These are phyloP conservation scores for Chaetomiaceae sp. DNA, from an alignment of 2,329 filamentous ascomycete genomes.

Conservation along the genomic window DNA sequence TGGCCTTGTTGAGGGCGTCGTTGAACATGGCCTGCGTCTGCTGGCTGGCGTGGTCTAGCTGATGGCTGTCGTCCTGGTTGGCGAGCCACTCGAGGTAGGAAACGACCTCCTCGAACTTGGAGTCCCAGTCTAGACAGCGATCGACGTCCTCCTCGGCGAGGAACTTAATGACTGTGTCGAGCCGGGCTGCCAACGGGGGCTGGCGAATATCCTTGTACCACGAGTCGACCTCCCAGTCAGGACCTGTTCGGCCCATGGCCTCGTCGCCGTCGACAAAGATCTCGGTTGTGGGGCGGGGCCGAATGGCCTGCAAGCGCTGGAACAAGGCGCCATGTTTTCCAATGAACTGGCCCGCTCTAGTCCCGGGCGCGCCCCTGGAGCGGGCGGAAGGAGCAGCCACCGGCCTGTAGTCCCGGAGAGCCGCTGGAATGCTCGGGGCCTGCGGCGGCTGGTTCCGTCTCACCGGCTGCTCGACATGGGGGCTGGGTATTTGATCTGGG, in stretches of 20 bases:
- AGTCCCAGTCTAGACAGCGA: slow-evolving; percentile 38
- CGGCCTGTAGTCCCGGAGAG: not conserved
- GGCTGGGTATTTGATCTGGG: too few relatives aligned
- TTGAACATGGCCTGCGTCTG: slow-evolving; percentile 26
- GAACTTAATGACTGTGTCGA: slow-evolving; percentile 39
- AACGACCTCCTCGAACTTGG: slow-evolving; percentile 34
- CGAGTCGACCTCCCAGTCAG: slow-evolving; percentile 20
- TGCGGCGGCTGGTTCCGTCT: too few relatives aligned
- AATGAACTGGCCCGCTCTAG: not conserved
- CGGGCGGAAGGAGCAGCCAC: not conserved
- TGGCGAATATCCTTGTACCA: slow-evolving; percentile 25
- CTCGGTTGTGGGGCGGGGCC: not conserved
- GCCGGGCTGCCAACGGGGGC: slow-evolving; percentile 31
- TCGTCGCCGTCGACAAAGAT: not conserved
- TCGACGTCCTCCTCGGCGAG: slow-evolving; percentile 46
- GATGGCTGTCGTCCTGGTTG: slow-evolving; percentile 22
- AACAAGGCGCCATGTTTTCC: not conserved
- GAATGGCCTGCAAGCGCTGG: not conserved
- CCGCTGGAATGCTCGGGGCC: not conserved
- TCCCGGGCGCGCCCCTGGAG: not conserved
- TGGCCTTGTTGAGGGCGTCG: slow-evolving; percentile 33
- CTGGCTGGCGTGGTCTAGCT: slow-evolving; percentile 26
- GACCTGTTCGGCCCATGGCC: not conserved
- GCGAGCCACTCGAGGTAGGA: slow-evolving; percentile 38
- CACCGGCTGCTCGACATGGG: not conserved